phyloP scores from a whole-genome alignment of 2,329 filamentous ascomycete genomes.

The Cyphellophora europaea region DNA sequence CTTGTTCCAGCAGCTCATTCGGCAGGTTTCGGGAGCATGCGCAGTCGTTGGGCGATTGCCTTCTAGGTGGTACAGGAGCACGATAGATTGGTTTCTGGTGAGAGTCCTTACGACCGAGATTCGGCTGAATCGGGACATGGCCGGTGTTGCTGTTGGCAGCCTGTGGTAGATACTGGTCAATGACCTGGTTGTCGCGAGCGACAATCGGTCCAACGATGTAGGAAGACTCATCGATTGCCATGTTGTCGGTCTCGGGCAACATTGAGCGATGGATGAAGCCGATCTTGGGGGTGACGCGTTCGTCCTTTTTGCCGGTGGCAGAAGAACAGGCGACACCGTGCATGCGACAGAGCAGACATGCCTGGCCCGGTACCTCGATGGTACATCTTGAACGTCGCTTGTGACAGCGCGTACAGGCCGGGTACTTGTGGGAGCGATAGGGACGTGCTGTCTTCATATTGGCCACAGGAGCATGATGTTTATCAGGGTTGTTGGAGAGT shows the following conservation, averaged over 20 bases:
- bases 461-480: background rate
- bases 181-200: constrained; percentile 50
- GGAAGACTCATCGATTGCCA: constrained; percentile 19
- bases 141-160: constrained; percentile 22
- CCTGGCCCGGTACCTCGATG: constrained; percentile 42
- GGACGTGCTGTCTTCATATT: constrained; percentile 32
- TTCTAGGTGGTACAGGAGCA: constrained; percentile 21
- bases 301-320: constrained; percentile 29
- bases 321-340: constrained; percentile 50
- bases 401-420: constrained; percentile 52
- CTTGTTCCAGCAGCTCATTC: constrained; percentile 48
- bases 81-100: constrained; percentile 32
- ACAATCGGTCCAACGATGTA: constrained; percentile 53
- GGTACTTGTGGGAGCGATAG: constrained; percentile 53
- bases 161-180: constrained; percentile 48
- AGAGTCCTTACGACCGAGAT: constrained; percentile 24
- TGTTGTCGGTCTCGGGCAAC: constrained; percentile 7
- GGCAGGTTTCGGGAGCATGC: constrained; percentile 39
- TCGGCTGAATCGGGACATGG: constrained; percentile 20
- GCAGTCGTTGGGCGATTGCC: constrained; percentile 30
- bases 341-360: constrained; percentile 49
- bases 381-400: constrained; percentile 54
- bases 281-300: constrained; percentile 14
- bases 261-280: constrained; percentile 17
- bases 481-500: constrained; percentile 1